phyloP scores from a whole-genome alignment of 495 filamentous ascomycete genomes.

The Elasticomyces elasticus region DNA sequence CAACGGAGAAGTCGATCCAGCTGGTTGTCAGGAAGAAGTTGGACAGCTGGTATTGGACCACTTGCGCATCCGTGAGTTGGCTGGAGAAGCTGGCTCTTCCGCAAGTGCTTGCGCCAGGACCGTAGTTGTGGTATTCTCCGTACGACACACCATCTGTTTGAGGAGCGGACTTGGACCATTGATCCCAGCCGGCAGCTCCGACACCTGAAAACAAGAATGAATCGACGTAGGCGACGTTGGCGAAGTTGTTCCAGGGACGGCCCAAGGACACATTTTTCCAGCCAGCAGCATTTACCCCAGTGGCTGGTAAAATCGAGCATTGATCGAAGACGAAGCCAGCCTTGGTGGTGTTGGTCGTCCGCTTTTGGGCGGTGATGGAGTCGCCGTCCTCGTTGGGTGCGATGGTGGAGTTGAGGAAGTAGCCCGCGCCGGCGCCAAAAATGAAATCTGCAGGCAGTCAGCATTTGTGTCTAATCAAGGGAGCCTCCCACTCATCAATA shows the following conservation, averaged over 20 bases:
- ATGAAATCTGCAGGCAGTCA: no score
- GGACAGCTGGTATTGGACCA: conserved; percentile 15
- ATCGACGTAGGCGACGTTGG: conserved; percentile 53
- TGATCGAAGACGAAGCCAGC: conserved; percentile 33
- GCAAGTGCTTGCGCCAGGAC: conserved; percentile 37
- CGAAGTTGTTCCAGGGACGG: conserved; percentile 54
- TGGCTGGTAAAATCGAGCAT: conserved; percentile 19
- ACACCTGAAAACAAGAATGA: conserved; percentile 44
- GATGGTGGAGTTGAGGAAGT: conserved; percentile 28
- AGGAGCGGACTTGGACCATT: conserved; percentile 43
- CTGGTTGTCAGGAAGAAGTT: conserved; percentile 9
- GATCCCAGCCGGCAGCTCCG: conserved; percentile 49
- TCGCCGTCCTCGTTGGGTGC: conserved; percentile 26
- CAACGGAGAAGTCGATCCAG: conserved; percentile 9
- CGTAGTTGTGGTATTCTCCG: conserved; percentile 51
- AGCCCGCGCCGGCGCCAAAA: conserved; percentile 40
- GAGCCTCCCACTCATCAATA: no score
- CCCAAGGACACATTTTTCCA: conserved; percentile 37
- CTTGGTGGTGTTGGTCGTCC: conserved; percentile 19
- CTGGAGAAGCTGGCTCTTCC: conserved; percentile 10
- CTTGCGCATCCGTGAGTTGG: conserved; percentile 10
- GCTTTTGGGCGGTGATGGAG: conserved; percentile 27
- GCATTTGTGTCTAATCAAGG: no score
- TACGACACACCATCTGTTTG: conserved; percentile 46
- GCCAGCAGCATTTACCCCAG: neutral